These are phyloP conservation scores for Parathielavia appendiculata DNA, from an alignment of 495 filamentous ascomycete species.

Conservation along the genomic window DNA sequence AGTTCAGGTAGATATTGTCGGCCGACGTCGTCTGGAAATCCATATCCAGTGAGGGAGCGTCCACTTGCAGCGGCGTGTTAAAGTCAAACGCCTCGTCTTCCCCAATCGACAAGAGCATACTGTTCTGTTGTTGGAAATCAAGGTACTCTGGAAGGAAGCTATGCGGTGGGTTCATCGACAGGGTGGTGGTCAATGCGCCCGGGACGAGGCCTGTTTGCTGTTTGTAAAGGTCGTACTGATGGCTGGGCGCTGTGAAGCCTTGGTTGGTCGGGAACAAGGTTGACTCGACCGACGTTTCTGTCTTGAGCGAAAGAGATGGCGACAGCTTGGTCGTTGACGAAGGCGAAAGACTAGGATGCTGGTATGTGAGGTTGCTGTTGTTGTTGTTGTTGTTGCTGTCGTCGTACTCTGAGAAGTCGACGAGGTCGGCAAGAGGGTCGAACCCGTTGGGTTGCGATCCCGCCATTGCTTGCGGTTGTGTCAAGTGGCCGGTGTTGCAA, in stretches of 20 bases:
- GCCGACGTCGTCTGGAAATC: slow-evolving; percentile 52
- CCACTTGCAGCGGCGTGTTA: slow-evolving; percentile 43
- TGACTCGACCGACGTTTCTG: slow-evolving; percentile 33
- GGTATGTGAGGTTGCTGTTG: slow-evolving; percentile 19
- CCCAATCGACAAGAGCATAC: slow-evolving; percentile 30
- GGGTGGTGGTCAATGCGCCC: slow-evolving; percentile 64
- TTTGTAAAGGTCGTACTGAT: slow-evolving; percentile 86
- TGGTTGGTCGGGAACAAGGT: slow-evolving; percentile 44
- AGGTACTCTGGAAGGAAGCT: slow-evolving; percentile 50
- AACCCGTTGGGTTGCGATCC: slow-evolving; percentile 1
- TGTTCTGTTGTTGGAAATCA: slow-evolving; percentile 36
- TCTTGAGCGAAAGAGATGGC: slow-evolving; percentile 46
- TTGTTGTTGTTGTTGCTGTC: slow-evolving; percentile 20
- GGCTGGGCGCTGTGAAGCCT: slow-evolving; percentile 70
- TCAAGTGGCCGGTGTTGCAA: not conserved
- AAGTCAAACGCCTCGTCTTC: slow-evolving; percentile 54
- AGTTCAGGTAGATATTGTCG: slow-evolving; percentile 52
- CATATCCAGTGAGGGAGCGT: slow-evolving; percentile 44
- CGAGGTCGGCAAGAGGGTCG: not conserved
- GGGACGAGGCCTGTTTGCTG: slow-evolving; percentile 87
- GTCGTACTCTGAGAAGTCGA: slow-evolving; percentile 17
- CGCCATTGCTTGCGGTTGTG: not conserved
- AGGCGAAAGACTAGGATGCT: slow-evolving; percentile 12
- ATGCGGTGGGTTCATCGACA: slow-evolving; percentile 59
- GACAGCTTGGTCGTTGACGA: slow-evolving; percentile 30